These are phyloP conservation scores for Entomortierella parvispora DNA, from an alignment of 192 early-diverging fungal genomes.

Conservation along the genomic window DNA sequence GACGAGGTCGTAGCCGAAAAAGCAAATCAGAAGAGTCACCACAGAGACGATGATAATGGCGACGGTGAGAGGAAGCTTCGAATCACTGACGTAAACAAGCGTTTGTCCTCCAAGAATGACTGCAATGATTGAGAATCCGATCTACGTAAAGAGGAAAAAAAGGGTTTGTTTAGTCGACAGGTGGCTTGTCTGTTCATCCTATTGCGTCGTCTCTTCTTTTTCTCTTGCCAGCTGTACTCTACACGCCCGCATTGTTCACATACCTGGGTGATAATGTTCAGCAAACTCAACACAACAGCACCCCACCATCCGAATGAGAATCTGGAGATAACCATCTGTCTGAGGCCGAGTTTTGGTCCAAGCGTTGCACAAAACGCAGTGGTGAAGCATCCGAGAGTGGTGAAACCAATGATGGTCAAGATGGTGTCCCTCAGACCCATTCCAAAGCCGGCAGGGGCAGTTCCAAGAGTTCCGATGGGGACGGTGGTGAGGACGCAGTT, in stretches of 20 bases:
- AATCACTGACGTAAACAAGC: constrained; percentile 1
- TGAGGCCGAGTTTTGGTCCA: constrained; percentile 10
- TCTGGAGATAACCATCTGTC: constrained; percentile 17
- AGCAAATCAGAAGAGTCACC: constrained; percentile 15
- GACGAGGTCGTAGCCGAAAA: constrained; percentile 20
- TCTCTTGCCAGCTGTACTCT: no score
- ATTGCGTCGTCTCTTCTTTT: no score
- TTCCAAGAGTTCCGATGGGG: constrained; percentile 18
- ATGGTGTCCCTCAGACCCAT: constrained; percentile 15
- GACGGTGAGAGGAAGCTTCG: not conserved
- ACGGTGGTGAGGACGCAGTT: constrained; percentile 21
- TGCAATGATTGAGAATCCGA: constrained; percentile 18
- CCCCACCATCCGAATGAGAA: constrained; percentile 18
- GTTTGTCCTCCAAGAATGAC: constrained; percentile 26
- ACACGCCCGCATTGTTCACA: no score
- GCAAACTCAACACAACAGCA: constrained; percentile 1
- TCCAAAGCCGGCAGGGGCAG: not conserved
- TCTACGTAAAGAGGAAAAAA: not conserved
- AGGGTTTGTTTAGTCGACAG: not conserved
- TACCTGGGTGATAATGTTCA: constrained; percentile 23
- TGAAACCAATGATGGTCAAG: constrained; percentile 16
- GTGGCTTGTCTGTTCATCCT: no score
- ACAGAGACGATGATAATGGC: constrained; percentile 20
- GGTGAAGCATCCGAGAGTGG: constrained; percentile 12
- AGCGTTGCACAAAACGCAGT: constrained; percentile 20